Evolutionary conservation across 2,329 filamentous ascomycete genomes (phyloP), one percentile per base, ranked within the genome.

Genomic region (Venturia nashicola): DNA sequence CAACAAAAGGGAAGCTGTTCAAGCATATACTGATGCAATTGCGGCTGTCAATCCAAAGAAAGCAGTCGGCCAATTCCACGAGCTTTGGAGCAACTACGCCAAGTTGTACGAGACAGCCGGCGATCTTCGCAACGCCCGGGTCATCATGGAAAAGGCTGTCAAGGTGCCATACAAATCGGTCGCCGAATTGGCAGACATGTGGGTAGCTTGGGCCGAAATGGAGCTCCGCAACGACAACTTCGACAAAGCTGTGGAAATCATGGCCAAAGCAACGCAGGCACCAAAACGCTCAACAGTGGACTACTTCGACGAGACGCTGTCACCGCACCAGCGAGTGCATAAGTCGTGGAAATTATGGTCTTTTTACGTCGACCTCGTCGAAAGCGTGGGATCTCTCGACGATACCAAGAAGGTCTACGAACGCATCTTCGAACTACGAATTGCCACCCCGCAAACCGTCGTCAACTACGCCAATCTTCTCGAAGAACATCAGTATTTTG

Each of bases 291-390:
- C 93, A n/a, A 95, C 86, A 2, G 91, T 99, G n/a, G 94, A 99
- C 77, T 99, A 97, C 73, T 99, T 97, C 71, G 94, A 99, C 73
- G 95, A 99, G 73, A 91, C 85, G 0, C 79, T 99, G 7, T 91
- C 91, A 1, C 93, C 94, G 4, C 94, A 99, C 73, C 94, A 97
- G 77, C 85, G 95, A 67, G 90, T 99, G 3, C 94, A 99, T 78
- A 99, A 99, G 80, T 96, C 91, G 73, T 99, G 94, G 94, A 99
- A 97, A 75, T 78, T 99, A 12, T 99, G 94, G 94, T 96, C 91
- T 76, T 99, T 99, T 79, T 99, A 99, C 70, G 92, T 99, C 48
- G 94, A 99, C 73, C 83, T 99, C 1, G 92, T 99, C 2, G 94
- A 99, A 75, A 96, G 91, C 74, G 92, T 97, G 40, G 88, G 89